Base-by-base conservation (phyloP, 768 basidiomycete species). In the Termitomyces heimii region DNA sequence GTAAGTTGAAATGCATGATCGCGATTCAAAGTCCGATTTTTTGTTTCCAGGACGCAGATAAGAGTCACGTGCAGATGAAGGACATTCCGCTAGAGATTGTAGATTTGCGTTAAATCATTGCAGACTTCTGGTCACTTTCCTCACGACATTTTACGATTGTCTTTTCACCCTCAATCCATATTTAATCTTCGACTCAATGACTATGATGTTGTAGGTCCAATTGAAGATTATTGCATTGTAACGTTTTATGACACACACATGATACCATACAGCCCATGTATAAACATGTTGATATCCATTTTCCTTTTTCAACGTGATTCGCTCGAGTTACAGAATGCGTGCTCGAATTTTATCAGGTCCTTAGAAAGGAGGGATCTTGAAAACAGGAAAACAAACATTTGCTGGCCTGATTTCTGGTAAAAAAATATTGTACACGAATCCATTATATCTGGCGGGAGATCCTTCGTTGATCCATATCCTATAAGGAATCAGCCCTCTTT, bases 31-130 rank as follows among this genome's bases (percentile, higher is more conserved):
- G n/a, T 42, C 53, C 9, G 39, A 18, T 29, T 50, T 39, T 40
- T 32, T 45, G 42, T 29, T 40, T 62, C 18, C 57, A 92, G 86
- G 92, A 94, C 63, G 88, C 88, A 22, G 91, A 92, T 64, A 90
- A 85, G 67, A 88, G 88, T 0, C 92, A 94, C 68, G 90, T 93
- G 10, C 82, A 84, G 65, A 87, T 89, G 78, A 85, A 81, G 60
- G 86, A 90, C 44, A 68, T 83, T 31, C 70, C 81, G 1, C 70
- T 94, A 50, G 92, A 94, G 71, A 91, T 92, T 57, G 86, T 92
- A n/a, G 92, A 94, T 72, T 66, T 94, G 60, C 83, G 92, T n/a
- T 60, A 47, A 16, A 14, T 16, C 35, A 5, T 5, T 13, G 32
- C 13, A 34, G 22, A 10, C 5, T 5, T 48, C 8, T 0, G 4